phyloP scores from a whole-genome alignment of 768 basidiomycete genomes.

The Termitomyces sp. region DNA sequence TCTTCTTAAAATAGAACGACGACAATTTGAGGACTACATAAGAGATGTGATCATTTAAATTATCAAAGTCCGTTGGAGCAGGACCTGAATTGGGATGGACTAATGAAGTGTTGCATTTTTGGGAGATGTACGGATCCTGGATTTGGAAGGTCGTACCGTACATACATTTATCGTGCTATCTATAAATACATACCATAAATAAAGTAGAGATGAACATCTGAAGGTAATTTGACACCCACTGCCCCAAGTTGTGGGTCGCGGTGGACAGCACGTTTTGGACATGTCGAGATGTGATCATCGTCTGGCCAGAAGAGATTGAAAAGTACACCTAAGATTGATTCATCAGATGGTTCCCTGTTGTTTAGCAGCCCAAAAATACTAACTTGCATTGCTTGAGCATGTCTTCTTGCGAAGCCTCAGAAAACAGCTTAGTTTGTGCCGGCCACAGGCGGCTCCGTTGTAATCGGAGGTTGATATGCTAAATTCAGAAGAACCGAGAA shows the following conservation, averaged over 20 bases:
- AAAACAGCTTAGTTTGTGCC: too few species aligned
- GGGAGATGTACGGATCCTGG: too few species aligned
- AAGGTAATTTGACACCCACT: neutral
- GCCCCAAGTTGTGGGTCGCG: too few species aligned
- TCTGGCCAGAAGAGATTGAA: too few species aligned
- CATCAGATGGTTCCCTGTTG: neutral
- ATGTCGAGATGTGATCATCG: neutral
- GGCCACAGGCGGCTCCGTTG: neutral
- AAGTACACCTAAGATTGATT: neutral
- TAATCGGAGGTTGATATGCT: neutral
- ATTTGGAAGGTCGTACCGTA: too few species aligned
- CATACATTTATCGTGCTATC: too few species aligned
- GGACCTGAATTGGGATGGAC: neutral
- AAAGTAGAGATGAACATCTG: neutral
- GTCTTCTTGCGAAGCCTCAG: neutral
- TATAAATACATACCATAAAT: neutral
- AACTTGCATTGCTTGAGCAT: neutral
- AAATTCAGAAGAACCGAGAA: neutral
- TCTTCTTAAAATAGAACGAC: too few species aligned
- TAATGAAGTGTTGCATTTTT: too few species aligned
- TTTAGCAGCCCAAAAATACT: neutral
- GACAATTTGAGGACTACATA: too few species aligned
- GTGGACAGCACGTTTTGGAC: neutral
- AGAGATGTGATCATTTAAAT: too few species aligned
- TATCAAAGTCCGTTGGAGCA: neutral